Conservation (phyloP, 2,329 filamentous ascomycete species). For the Hortaea werneckii region DNA sequence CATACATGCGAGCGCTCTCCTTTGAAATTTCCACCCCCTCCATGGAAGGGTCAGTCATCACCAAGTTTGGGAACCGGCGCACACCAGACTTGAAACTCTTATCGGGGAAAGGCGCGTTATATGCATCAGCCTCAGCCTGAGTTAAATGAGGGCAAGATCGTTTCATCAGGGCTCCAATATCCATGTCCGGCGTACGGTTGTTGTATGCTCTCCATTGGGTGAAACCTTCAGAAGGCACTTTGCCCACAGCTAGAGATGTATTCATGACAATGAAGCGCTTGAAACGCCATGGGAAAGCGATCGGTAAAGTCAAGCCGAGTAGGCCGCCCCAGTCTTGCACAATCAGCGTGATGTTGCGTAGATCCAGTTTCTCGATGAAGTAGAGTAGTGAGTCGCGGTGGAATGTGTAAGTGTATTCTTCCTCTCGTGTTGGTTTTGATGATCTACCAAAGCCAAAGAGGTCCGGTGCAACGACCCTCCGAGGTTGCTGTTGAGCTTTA, state of each 20-base stretch:
- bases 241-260: slow-evolving; percentile 1
- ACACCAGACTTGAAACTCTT: background rate
- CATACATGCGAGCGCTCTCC: background rate
- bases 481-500: background rate
- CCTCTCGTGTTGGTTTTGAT: slow-evolving; percentile 1
- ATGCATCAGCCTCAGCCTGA: background rate
- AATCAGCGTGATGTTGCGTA: slow-evolving; percentile 3
- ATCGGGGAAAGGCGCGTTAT: background rate
- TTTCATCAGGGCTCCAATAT: background rate
- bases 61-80: background rate
- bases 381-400: slow-evolving; percentile 1
- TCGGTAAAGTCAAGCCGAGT: slow-evolving; percentile 2
- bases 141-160: background rate
- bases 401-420: slow-evolving; percentile 1
- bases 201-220: background rate
- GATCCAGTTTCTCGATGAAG: slow-evolving; percentile 1
- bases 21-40: background rate
- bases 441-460: slow-evolving; percentile 3
- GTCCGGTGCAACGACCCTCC: slow-evolving; percentile 3
- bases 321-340: slow-evolving; percentile 5
- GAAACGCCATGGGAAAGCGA: slow-evolving; percentile 2
- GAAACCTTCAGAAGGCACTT: background rate
- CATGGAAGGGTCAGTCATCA: background rate
- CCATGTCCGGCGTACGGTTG: background rate
- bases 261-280: slow-evolving; percentile 4